Evolutionary conservation across 1,284 basidiomycete species (phyloP), one percentile per base, ranked within the genome.

Genomic region (Ganoderma leucocontextum): DNA sequence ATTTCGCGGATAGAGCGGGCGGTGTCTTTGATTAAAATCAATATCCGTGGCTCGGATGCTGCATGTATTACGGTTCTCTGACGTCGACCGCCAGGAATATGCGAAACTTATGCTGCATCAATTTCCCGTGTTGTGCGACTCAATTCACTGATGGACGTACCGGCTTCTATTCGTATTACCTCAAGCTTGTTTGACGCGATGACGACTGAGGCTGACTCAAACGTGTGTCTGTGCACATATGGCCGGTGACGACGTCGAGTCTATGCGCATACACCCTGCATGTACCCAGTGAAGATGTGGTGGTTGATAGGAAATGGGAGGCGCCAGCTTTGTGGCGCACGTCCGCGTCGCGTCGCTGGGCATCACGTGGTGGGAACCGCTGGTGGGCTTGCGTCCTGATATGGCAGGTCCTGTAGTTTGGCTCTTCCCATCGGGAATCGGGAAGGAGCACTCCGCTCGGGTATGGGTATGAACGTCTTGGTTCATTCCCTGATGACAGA

Each of bases 331-430:
- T n/a, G 35, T 36, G 55, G 55, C 35, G 35, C 36, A 36, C 36
- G 8, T 10, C 19, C 33, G 35, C 35, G 52, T 35, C 52, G 52
- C 52, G 52, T 55, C 17, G 52, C 4, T 7, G 35, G 55, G 15
- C 35, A 9, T 58, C 55, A 58, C 55, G 55, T 58, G 55, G 55
- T 58, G 55, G 36, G 55, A 58, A 58, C 36, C 15, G 10, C 47
- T 22, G 17, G 36, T 38, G 29, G 55, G 7, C 35, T 5, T n/a
- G 55, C 19, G 17, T n/a, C 55, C 35, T n/a, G 33, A 38, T n/a
- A n/a, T 58, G 55, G 55, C 55, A 58, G 35, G 36, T 36, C 33
- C 36, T 58, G 55, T 58, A 58, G 55, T 58, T 57, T 38, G 55
- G n/a, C 55, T 58, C 36, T 58, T 58, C 55, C 55, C 55, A 58